A percentile compares a stretch with the other conserved stretches of the same genome.
phyloP scores from a whole-genome alignment of 2,329 filamentous ascomycete genomes.

The Stachybotrys chartarum region DNA sequence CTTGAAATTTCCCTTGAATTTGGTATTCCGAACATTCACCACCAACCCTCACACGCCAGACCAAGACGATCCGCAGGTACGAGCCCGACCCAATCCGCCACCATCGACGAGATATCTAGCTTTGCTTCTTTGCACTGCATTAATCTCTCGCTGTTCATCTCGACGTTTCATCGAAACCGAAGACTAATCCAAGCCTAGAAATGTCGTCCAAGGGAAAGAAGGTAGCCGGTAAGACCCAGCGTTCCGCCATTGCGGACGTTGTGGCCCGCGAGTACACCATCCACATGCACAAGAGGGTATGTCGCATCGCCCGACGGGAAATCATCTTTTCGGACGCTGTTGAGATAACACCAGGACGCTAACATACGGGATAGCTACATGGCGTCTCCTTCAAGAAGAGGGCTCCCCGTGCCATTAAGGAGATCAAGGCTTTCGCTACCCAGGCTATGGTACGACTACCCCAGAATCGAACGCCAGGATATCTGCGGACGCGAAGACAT shows the following conservation, averaged over 20 bases:
- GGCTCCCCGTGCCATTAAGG: constrained; percentile 97
- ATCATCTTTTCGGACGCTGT: constrained; percentile 1
- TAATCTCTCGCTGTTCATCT: constrained; percentile 1
- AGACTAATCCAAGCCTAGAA: constrained; percentile 25
- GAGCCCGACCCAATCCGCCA: constrained; percentile 16
- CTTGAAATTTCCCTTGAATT: constrained; percentile 23
- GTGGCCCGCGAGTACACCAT: constrained; percentile 99
- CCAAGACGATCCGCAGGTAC: constrained; percentile 35
- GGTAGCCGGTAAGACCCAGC: constrained; percentile 40
- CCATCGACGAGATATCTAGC: constrained; percentile 5
- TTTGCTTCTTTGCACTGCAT: constrained; percentile 6
- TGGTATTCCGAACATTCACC: constrained; percentile 21
- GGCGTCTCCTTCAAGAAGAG: constrained; percentile 99
- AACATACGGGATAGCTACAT: constrained; percentile 61
- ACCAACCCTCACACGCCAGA: constrained; percentile 30
- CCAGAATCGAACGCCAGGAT: constrained; percentile 1
- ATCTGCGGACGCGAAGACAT: constrained; percentile 3
- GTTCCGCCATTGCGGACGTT: constrained; percentile 97
- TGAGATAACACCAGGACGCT: constrained; percentile 3
- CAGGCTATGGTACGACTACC: constrained; percentile 81
- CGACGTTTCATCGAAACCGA: constrained; percentile 6
- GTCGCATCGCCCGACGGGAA: constrained; percentile 13
- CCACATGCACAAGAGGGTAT: constrained; percentile 91
- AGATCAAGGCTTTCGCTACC: constrained; percentile 92
- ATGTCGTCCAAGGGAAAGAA: constrained; percentile 34